Evolutionary conservation across 1,284 basidiomycete species (phyloP).

Genomic region (Marasmius tenuissimus): DNA sequence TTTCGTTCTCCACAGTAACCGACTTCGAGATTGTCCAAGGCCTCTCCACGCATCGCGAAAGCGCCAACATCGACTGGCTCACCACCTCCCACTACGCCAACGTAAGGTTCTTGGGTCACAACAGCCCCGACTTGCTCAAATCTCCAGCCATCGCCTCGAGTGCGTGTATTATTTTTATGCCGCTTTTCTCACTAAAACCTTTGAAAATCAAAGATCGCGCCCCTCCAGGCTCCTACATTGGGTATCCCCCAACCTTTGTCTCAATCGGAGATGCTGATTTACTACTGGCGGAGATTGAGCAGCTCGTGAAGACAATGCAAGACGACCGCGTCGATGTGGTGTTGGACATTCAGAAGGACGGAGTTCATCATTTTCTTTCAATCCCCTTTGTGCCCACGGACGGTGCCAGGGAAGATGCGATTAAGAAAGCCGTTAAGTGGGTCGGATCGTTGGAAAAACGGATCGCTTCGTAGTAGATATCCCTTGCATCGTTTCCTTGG

Average conservation of each 20-base stretch:
- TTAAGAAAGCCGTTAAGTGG: conserved; percentile 5
- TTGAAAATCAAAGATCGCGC: conserved; percentile 13
- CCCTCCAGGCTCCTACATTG: conserved; percentile 14
- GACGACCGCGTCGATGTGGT: conserved; percentile 21
- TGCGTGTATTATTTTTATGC: background rate
- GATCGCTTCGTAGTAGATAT: background rate
- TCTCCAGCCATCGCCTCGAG: conserved; percentile 16
- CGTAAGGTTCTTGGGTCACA: conserved; percentile 20
- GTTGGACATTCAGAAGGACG: conserved; percentile 20
- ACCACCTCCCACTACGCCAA: conserved; percentile 17
- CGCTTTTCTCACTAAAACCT: background rate
- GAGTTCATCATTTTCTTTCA: conserved; percentile 21
- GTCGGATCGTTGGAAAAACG: background rate
- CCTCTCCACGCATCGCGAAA: conserved; percentile 10
- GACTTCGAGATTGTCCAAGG: conserved; percentile 17
- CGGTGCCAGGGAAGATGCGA: conserved; percentile 1
- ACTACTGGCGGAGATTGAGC: conserved; percentile 13
- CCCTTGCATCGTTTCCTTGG: background rate
- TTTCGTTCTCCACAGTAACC: conserved; percentile 9
- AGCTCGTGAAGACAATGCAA: conserved; percentile 9
- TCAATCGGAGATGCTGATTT: conserved; percentile 19
- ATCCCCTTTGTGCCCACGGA: conserved; percentile 4
- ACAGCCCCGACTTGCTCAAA: conserved; percentile 2
- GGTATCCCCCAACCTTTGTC: conserved; percentile 20
- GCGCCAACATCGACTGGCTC: conserved; percentile 18